Conservation (phyloP, 352 stramenopile species). For the Phytophthora pinifolia region DNA sequence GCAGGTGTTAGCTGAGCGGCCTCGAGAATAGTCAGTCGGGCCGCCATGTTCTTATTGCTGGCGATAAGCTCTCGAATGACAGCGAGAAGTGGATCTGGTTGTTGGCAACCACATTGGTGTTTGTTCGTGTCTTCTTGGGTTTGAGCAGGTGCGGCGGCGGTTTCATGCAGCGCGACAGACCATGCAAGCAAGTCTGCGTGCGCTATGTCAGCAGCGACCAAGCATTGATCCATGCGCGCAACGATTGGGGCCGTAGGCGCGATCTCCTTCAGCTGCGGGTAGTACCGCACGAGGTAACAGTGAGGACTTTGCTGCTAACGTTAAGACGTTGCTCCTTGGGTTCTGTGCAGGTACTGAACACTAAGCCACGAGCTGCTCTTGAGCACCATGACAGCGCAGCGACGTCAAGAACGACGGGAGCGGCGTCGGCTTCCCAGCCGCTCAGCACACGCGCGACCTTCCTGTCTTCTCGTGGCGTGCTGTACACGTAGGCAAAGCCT, state of each 20-base stretch:
- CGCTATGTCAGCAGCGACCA: not conserved
- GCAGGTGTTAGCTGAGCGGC: not conserved
- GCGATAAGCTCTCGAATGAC: slow-evolving; percentile 13
- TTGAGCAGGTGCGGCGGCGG: not conserved
- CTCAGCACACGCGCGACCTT: slow-evolving; percentile 14
- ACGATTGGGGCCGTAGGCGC: not conserved
- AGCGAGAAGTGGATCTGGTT: not conserved
- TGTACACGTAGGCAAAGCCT: slow-evolving; percentile 25
- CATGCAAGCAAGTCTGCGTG: not conserved
- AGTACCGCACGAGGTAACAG: slow-evolving; percentile 8
- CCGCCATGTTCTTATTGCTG: not conserved
- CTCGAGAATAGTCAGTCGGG: slow-evolving; percentile 1
- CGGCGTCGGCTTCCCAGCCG: not conserved
- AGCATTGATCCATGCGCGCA: not conserved
- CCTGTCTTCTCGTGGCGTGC: slow-evolving; percentile 3
- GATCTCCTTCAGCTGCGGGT: slow-evolving; percentile 11
- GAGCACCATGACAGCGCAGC: not conserved
- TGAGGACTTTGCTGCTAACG: slow-evolving; percentile 2
- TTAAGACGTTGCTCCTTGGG: not conserved
- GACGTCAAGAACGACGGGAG: not conserved
- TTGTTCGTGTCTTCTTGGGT: not conserved
- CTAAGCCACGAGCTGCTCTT: not conserved
- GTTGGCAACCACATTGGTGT: not conserved
- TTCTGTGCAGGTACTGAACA: slow-evolving; percentile 6
- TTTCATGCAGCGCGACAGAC: slow-evolving; percentile 2